Evolutionary conservation across 106 monocot species (phyloP).

Genomic region (Amphibolis antarctica): DNA sequence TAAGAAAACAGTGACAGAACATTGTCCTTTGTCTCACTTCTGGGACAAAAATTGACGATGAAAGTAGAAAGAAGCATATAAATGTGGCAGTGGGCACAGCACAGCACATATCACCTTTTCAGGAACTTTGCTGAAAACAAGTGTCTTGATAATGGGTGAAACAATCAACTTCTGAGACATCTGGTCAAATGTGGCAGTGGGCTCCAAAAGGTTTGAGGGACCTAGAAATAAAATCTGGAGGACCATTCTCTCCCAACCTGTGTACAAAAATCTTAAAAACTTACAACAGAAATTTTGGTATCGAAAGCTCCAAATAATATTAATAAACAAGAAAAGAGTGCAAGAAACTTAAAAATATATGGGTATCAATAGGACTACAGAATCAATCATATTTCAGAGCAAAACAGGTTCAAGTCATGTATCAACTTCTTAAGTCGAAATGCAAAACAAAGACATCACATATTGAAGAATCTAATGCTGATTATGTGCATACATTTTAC

Average conservation of each 20-base stretch:
- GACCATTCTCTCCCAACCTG: slow-evolving; percentile 99
- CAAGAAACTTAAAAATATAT: no score
- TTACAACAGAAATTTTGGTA: not conserved
- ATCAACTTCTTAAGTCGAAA: no score
- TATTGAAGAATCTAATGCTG: no score
- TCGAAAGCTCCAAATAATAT: not conserved
- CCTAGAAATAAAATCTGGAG: slow-evolving; percentile 95
- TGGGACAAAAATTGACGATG: no score
- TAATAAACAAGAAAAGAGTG: not conserved
- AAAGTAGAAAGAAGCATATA: not conserved
- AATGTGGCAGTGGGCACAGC: not conserved
- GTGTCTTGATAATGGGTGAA: slow-evolving; percentile 89
- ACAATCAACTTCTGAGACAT: slow-evolving; percentile 93
- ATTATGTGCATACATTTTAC: no score
- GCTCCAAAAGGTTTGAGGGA: slow-evolving; percentile 92
- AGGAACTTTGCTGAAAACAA: slow-evolving; percentile 98
- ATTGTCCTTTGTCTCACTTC: no score
- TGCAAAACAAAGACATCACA: no score
- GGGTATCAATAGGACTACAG: no score
- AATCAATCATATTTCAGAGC: no score
- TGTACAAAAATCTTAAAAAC: not conserved
- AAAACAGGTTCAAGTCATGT: no score
- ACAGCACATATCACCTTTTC: slow-evolving; percentile 51
- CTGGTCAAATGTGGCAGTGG: slow-evolving; percentile 71
- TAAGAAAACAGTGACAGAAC: not conserved